A percentile compares a stretch with the other conserved stretches of the same genome.
Evolutionary conservation across 306 rosid genomes (phyloP).

Genomic region (Purshia tridentata): DNA sequence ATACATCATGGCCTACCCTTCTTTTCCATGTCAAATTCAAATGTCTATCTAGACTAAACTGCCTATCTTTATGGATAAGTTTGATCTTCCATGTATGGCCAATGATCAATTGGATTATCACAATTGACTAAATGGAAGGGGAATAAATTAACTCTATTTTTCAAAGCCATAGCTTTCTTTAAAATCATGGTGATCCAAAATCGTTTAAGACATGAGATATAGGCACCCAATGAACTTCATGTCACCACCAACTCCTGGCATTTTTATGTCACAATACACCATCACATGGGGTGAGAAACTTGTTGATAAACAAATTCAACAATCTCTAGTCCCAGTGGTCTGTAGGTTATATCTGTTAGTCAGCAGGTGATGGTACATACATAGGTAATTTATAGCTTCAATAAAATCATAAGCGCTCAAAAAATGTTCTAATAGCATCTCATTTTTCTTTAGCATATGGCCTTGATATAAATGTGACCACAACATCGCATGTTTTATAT

Average conservation of each 20-base stretch:
- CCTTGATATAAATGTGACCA: no score
- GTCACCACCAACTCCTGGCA: conserved; percentile 9
- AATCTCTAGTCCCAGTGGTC: conserved; percentile 5
- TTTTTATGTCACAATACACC: conserved; percentile 22
- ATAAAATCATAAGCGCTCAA: no score
- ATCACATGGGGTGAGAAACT: neutral
- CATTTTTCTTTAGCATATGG: no score
- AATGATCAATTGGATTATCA: neutral
- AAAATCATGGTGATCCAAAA: no score
- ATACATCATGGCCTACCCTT: neutral
- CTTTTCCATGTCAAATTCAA: neutral
- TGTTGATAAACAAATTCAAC: neutral
- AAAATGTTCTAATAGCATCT: no score
- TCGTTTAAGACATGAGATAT: no score
- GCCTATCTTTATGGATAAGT: neutral
- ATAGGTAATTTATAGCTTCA: neutral
- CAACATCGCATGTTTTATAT: no score
- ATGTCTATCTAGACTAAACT: neutral
- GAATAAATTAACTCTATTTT: no score
- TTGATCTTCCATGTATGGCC: neutral
- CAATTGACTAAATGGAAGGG: neutral
- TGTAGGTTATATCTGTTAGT: neutral
- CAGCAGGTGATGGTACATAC: conserved; percentile 5
- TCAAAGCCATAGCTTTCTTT: no score
- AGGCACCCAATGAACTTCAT: no score